Base-by-base conservation (phyloP, 2,329 filamentous ascomycete species). In the Lomentospora prolificans region DNA sequence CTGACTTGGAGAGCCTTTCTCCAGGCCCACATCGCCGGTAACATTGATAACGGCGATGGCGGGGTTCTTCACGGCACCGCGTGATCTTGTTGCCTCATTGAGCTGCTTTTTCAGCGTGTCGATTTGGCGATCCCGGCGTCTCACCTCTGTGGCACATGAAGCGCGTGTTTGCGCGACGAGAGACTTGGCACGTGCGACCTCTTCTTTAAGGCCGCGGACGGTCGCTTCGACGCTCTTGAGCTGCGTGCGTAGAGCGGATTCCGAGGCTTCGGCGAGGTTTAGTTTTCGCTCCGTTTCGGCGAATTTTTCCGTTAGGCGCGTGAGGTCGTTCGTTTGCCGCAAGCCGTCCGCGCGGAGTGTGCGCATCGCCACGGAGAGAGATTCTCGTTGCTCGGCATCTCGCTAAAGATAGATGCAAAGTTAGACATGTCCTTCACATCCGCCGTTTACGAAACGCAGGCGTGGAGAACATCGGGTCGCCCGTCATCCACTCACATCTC, bases 41-140 rank as follows among this genome's bases (percentile, higher is more conserved):
- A 86, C 75, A 9, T 67, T 78, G 55, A 86, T 83, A 10, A 73
- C 76, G 5, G 80, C 77, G 24, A 85, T 71, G 8, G 77, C 75
- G 6, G 79, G 71, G 59, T 74, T 80, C 59, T 74, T 77, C 50
- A 73, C 75, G 48, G 76, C 76, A 41, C 82, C 81, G 64, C 78
- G 78, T 61, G 79, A 82, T 60, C 82, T 80, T 50, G 77, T 82
- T 65, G 81, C 80, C 55, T 94, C 89, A 3, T 82, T 79, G 59
- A 97, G 77, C 66, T 96, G 90, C 62, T 86, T 87, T 75, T 96
- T 97, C 60, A 99, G 75, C 41, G 85, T 84, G 60, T 95, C 88
- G 60, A 97, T 86, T 69, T 96, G 89, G 48, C 90, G 77, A 66
- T 99, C 94, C 44, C 92, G 84, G 65, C 95, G 92, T 58, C 92